phyloP scores from a whole-genome alignment of 2,329 filamentous ascomycete species.

The Biscogniauxia mediterranea region DNA sequence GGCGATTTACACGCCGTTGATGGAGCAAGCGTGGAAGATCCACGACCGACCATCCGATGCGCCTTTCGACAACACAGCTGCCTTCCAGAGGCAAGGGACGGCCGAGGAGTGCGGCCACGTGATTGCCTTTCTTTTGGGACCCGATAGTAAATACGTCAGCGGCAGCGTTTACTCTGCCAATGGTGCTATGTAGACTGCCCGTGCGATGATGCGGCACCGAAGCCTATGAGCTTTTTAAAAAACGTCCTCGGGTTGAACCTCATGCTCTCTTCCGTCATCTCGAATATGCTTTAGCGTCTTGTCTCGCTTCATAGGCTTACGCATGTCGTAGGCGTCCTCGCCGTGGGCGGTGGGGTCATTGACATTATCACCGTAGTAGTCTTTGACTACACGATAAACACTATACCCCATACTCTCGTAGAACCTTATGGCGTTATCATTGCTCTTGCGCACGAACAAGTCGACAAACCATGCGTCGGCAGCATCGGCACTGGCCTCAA shows the following conservation, averaged over 20 bases:
- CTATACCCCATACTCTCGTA: slow-evolving; percentile 92
- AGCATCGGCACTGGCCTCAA: slow-evolving; percentile 80
- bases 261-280: slow-evolving; percentile 74
- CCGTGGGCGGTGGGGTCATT: slow-evolving; percentile 58
- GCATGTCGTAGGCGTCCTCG: slow-evolving; percentile 96
- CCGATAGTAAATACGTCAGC: slow-evolving; percentile 46
- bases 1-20: slow-evolving; percentile 48
- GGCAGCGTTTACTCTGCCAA: slow-evolving; percentile 47
- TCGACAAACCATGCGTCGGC: slow-evolving; percentile 94
- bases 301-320: slow-evolving; percentile 85
- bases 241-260: slow-evolving; percentile 80
- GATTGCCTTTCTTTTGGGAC: slow-evolving; percentile 47
- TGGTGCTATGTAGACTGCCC: slow-evolving; percentile 35
- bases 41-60: slow-evolving; percentile 36
- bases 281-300: slow-evolving; percentile 72
- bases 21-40: slow-evolving; percentile 43
- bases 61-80: slow-evolving; percentile 41
- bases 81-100: slow-evolving; percentile 44
- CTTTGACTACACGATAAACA: slow-evolving; percentile 82
- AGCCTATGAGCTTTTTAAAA: slow-evolving; percentile 52
- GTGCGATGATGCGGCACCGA: background rate
- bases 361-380: slow-evolving; percentile 89
- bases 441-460: slow-evolving; percentile 86
- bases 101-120: slow-evolving; percentile 46
- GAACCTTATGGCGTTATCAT: slow-evolving; percentile 80